Conservation (phyloP, 148 eudicot genomes). For the Spergularia marina region DNA sequence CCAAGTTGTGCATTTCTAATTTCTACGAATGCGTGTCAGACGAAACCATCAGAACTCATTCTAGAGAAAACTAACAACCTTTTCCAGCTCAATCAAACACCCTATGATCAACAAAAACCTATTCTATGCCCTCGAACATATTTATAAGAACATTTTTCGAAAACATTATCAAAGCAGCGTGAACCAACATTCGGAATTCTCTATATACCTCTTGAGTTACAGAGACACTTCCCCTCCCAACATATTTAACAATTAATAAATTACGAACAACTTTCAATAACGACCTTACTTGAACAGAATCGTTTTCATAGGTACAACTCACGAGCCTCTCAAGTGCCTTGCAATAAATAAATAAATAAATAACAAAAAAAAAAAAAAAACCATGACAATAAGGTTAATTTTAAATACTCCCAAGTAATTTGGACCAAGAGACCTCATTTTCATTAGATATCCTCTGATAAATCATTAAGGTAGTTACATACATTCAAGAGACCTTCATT, state of each 20-base stretch:
- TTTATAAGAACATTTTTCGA: not conserved
- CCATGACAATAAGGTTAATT: not conserved
- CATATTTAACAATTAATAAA: not conserved
- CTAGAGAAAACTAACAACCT: not conserved
- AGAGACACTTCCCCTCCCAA: not conserved
- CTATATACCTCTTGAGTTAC: not conserved
- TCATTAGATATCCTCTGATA: not conserved
- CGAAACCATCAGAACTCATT: not conserved
- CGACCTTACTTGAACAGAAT: not conserved
- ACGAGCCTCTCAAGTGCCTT: not conserved
- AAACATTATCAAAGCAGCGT: no score
- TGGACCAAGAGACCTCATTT: not conserved
- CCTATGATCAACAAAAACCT: not conserved
- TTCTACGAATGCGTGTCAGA: not conserved
- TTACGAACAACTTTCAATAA: not conserved
- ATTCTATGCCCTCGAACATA: not conserved
- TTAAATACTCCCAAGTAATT: not conserved
- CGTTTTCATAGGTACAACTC: not conserved
- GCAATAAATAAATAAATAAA: no score
- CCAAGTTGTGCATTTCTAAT: not conserved
- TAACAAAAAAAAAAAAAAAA: not conserved
- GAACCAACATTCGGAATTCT: no score
- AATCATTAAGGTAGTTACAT: slow-evolving; percentile 5
- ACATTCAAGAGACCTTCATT: not conserved
- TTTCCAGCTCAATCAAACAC: not conserved